A percentile compares a stretch with the other conserved stretches of the same genome.
phyloP scores from a whole-genome alignment of 1,284 basidiomycete genomes.

The Ganoderma sinense region DNA sequence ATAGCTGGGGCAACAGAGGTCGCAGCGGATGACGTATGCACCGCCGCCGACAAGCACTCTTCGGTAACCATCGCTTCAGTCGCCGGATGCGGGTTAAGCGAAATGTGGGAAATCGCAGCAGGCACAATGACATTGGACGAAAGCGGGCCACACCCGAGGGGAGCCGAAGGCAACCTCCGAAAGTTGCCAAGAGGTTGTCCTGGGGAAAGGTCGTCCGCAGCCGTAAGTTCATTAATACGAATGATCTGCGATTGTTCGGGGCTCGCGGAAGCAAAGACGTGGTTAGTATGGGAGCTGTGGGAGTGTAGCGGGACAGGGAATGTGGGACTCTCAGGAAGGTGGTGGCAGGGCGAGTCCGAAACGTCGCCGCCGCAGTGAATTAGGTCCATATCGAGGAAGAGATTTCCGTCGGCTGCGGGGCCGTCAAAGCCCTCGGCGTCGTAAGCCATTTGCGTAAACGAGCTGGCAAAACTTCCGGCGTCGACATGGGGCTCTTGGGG shows the following conservation, averaged over 20 bases:
- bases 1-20: not conserved
- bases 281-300: not conserved
- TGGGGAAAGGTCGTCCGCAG: not conserved
- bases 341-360: too few relatives aligned
- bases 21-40: not conserved
- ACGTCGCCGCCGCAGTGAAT: slow-evolving; percentile 24
- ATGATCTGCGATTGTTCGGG: not conserved
- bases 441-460: slow-evolving; percentile 30
- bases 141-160: not conserved
- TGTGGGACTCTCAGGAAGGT: not conserved
- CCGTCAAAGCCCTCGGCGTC: slow-evolving; percentile 38
- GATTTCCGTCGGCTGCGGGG: slow-evolving; percentile 30
- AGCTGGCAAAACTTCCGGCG: not conserved
- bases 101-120: not conserved
- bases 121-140: not conserved
- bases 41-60: not conserved
- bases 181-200: too few relatives aligned
- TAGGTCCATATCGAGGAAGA: slow-evolving; percentile 38
- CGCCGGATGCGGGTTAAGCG: not conserved
- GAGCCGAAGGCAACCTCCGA: not conserved
- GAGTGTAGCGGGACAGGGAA: not conserved
- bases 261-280: not conserved
- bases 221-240: not conserved
- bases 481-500: not conserved
- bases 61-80: not conserved